Conservation (phyloP, 2,329 filamentous ascomycete genomes). For the Aspergillus sp. region DNA sequence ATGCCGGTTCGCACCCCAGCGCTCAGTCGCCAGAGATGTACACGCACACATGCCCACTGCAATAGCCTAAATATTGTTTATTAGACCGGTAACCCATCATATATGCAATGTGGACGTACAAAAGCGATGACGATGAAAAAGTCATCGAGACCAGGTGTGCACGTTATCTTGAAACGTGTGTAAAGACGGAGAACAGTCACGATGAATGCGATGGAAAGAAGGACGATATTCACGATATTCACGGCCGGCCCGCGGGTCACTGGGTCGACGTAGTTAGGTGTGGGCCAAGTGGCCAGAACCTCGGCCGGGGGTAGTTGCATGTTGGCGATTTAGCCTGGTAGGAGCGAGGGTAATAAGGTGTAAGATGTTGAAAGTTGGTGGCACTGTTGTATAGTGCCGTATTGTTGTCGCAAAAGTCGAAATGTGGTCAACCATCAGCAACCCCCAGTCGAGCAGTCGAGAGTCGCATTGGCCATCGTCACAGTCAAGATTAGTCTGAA, state of each 20-base stretch:
- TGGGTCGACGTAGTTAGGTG: conserved; percentile 51
- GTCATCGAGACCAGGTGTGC: conserved; percentile 52
- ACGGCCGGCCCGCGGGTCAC: conserved; percentile 46
- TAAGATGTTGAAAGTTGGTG: not conserved
- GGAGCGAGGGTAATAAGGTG: not conserved
- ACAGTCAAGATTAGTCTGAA: not conserved
- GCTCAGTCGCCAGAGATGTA: conserved; percentile 35
- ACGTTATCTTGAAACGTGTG: conserved; percentile 48
- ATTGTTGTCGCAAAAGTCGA: not conserved
- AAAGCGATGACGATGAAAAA: conserved; percentile 48
- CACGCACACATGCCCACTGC: conserved; percentile 39
- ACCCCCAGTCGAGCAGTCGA: conserved; percentile 7
- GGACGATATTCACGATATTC: conserved; percentile 44
- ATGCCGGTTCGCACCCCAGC: conserved; percentile 43
- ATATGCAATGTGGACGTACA: conserved; percentile 24
- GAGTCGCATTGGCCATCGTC: conserved; percentile 14
- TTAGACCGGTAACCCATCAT: not conserved
- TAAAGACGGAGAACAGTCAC: conserved; percentile 50
- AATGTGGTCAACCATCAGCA: conserved; percentile 11
- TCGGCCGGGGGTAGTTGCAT: conserved; percentile 46
- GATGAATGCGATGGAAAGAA: conserved; percentile 43
- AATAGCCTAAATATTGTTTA: conserved; percentile 29
- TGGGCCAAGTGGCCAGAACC: conserved; percentile 48
- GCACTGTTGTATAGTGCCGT: not conserved
- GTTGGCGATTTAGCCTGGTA: conserved; percentile 13